Conservation (phyloP, 805 yeast genomes). For the Blastobotrys americana region DNA sequence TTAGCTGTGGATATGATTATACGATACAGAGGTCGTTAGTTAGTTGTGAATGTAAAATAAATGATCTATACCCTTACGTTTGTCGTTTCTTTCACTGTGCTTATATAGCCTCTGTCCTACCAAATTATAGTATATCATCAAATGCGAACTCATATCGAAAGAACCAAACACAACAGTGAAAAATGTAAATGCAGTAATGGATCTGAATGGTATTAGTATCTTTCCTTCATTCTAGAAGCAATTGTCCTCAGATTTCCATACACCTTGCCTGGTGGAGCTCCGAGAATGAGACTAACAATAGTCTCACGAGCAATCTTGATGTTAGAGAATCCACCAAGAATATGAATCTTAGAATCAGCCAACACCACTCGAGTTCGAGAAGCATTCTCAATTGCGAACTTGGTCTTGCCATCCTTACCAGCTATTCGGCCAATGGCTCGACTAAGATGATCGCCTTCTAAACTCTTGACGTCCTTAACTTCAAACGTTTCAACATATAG, state of each 20-base stretch:
- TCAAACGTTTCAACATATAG: conserved; percentile 95
- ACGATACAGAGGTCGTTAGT: too few relatives aligned
- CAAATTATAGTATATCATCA: not conserved
- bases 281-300: conserved; percentile 87
- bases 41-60: too few relatives aligned
- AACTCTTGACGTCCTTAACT: conserved; percentile 91
- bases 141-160: not conserved
- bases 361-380: conserved; percentile 95
- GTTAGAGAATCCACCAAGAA: conserved; percentile 93
- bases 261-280: conserved; percentile 98
- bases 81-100: too few relatives aligned
- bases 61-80: too few relatives aligned
- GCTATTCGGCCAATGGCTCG: conserved; percentile 99
- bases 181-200: not conserved
- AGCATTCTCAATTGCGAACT: conserved; percentile 97
- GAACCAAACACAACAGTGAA: conserved; percentile 2
- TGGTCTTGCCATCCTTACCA: conserved; percentile 98
- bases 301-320: conserved; percentile 98
- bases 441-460: conserved; percentile 91
- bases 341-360: conserved; percentile 95
- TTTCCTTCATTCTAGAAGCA: conserved; percentile 94
- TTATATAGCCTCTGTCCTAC: too few relatives aligned
- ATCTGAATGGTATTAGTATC: conserved; percentile 45
- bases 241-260: conserved; percentile 95
- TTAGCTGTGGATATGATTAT: not conserved